Evolutionary conservation across 2,329 filamentous ascomycete genomes (phyloP).

Genomic region (Pseudohalonectria lignicola): DNA sequence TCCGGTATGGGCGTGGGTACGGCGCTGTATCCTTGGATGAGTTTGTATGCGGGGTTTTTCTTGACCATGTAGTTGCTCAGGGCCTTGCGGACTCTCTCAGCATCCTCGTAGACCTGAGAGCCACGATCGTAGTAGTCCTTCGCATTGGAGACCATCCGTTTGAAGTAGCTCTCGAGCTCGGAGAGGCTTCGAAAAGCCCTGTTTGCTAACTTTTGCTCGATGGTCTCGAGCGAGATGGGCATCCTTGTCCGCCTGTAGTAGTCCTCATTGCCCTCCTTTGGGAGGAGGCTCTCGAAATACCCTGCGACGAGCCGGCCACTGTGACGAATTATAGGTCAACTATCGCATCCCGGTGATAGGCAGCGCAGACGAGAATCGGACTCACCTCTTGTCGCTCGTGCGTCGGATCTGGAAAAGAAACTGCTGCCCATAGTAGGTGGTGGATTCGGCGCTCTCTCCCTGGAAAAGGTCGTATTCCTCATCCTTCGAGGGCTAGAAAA

Average conservation of each 20-base stretch:
- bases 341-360: slow-evolving; percentile 1
- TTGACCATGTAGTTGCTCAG: slow-evolving; percentile 82
- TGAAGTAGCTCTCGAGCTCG: slow-evolving; percentile 72
- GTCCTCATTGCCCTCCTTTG: slow-evolving; percentile 51
- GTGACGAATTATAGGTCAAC: slow-evolving; percentile 1
- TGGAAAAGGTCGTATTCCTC: slow-evolving; percentile 37
- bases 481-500: neutral
- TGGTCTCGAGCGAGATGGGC: slow-evolving; percentile 66
- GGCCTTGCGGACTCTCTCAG: slow-evolving; percentile 76
- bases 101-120: slow-evolving; percentile 68
- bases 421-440: slow-evolving; percentile 57
- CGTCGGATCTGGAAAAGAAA: slow-evolving; percentile 67
- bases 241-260: slow-evolving; percentile 72
- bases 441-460: slow-evolving; percentile 56
- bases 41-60: slow-evolving; percentile 71
- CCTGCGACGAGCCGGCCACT: slow-evolving; percentile 66
- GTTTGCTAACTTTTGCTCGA: slow-evolving; percentile 63
- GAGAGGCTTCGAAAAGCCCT: slow-evolving; percentile 61
- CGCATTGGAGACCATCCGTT: slow-evolving; percentile 78
- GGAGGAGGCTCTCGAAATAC: slow-evolving; percentile 63
- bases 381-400: slow-evolving; percentile 74
- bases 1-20: slow-evolving; percentile 62
- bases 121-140: slow-evolving; percentile 72
- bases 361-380: slow-evolving; percentile 8
- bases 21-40: slow-evolving; percentile 53